Percentiles rank a stretch among this genome's conserved stretches.
These are phyloP conservation scores for Neocucurbitaria cava DNA, from an alignment of 2,329 filamentous ascomycete genomes.

Conservation along the genomic window DNA sequence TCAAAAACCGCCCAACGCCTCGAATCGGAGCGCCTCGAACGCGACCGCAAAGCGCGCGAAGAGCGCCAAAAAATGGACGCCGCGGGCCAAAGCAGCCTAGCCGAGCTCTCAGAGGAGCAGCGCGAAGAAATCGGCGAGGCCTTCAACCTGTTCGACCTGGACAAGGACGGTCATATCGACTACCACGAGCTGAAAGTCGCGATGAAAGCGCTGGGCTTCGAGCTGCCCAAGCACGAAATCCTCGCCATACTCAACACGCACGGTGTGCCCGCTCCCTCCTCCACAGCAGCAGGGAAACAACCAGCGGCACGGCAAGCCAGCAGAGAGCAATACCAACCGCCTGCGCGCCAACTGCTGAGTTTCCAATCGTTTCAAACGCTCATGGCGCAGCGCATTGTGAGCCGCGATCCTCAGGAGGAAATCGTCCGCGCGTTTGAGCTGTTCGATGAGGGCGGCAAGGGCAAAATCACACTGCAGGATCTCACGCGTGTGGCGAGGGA, in stretches of 20 bases:
- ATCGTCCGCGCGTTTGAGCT: constrained; percentile 89
- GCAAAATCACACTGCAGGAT: constrained; percentile 87
- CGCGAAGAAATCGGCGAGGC: constrained; percentile 93
- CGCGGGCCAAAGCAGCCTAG: constrained; percentile 57
- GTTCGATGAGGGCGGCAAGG: constrained; percentile 93
- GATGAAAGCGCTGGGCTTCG: constrained; percentile 93
- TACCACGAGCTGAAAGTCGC: constrained; percentile 99
- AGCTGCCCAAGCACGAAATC: constrained; percentile 85
- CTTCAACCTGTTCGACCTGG: constrained; percentile 96
- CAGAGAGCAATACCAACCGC: constrained; percentile 25
- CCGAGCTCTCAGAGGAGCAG: constrained; percentile 81
- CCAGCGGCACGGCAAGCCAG: constrained; percentile 2
- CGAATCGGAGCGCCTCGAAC: constrained; percentile 51
- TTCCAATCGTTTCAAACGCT: constrained; percentile 76
- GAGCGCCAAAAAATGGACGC: constrained; percentile 49
- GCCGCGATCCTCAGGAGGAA: constrained; percentile 87
- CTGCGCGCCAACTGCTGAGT: constrained; percentile 70
- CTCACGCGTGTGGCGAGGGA: constrained; percentile 86
- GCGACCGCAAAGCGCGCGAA: constrained; percentile 50
- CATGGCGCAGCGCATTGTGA: constrained; percentile 78
- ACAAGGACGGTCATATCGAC: constrained; percentile 92
- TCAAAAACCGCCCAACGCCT: constrained; percentile 50
- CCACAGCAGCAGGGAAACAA: constrained; percentile 3
- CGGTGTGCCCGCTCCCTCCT: constrained; percentile 55
- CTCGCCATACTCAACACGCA: constrained; percentile 81